These are phyloP conservation scores for Syzygium jambos DNA, from an alignment of 345 rosid genomes.

Conservation along the genomic window DNA sequence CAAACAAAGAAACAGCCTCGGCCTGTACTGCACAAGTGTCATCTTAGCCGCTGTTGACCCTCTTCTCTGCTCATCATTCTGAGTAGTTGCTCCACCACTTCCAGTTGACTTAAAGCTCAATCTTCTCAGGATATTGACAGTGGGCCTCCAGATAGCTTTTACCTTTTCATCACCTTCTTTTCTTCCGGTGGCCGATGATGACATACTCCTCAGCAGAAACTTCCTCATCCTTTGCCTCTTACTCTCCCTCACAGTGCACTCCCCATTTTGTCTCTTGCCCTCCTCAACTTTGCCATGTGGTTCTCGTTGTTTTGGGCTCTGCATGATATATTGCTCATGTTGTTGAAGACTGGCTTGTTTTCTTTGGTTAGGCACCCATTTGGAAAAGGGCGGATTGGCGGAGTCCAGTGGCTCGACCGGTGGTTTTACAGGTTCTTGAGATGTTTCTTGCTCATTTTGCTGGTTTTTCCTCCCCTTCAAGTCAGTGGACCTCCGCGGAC, in stretches of 20 bases:
- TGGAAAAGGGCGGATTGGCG: neutral
- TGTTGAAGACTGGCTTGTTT: neutral
- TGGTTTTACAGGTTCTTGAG: neutral
- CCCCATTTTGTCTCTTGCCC: neutral
- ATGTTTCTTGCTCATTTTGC: neutral
- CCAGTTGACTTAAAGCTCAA: conserved; percentile 11
- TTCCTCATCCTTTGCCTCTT: conserved; percentile 20
- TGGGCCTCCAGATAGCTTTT: neutral
- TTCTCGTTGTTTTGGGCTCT: neutral
- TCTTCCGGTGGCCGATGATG: neutral
- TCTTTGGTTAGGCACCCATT: neutral
- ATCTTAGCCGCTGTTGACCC: conserved; percentile 1
- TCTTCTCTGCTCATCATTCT: neutral
- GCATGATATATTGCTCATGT: neutral
- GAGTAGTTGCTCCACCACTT: neutral
- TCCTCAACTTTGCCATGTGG: neutral
- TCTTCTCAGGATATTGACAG: conserved; percentile 12
- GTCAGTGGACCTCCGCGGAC: neutral
- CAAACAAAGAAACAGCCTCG: conserved; percentile 34
- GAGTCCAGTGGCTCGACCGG: neutral
- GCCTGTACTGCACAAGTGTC: conserved; percentile 13
- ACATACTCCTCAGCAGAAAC: conserved; percentile 6
- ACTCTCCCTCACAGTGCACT: neutral
- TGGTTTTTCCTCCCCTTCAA: neutral
- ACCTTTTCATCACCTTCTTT: conserved; percentile 6